A percentile compares a stretch with the other conserved stretches of the same genome.
Conservation (phyloP, 495 filamentous ascomycete species). For the Daldinia grandis region DNA sequence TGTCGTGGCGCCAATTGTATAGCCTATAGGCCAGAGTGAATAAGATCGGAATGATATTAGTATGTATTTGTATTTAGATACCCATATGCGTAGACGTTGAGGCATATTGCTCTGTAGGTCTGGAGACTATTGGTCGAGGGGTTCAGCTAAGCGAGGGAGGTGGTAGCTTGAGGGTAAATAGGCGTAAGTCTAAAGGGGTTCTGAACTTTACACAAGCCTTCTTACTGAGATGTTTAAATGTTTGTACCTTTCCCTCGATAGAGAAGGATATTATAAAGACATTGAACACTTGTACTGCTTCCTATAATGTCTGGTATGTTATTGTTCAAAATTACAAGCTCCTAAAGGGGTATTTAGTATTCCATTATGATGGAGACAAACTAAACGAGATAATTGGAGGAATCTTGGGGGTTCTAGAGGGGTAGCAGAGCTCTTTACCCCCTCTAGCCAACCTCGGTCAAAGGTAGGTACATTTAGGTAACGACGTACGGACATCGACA, state of each 20-base stretch:
- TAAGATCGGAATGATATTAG: not conserved
- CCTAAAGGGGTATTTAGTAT: not conserved
- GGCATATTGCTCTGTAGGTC: conserved; percentile 6
- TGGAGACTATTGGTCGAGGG: not conserved
- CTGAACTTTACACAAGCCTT: not conserved
- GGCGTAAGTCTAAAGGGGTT: conserved; percentile 1
- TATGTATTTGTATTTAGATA: conserved; percentile 28
- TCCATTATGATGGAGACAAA: not conserved
- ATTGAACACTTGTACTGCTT: not conserved
- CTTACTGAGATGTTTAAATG: not conserved
- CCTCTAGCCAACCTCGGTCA: conserved; percentile 33
- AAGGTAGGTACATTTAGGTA: not conserved
- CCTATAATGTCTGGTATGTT: not conserved
- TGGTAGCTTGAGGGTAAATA: not conserved
- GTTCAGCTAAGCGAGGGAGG: not conserved
- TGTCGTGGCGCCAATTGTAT: conserved; percentile 2
- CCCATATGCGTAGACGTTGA: conserved; percentile 10
- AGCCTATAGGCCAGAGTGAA: conserved; percentile 1
- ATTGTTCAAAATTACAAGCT: not conserved
- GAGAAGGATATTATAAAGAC: not conserved
- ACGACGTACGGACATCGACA: not conserved
- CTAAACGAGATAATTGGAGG: not conserved
- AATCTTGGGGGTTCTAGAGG: not conserved
- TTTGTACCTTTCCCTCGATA: not conserved
- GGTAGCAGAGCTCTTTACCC: conserved; percentile 18